Evolutionary conservation across 352 stramenopile species (phyloP).

Genomic region (Pythium insidiosum): DNA sequence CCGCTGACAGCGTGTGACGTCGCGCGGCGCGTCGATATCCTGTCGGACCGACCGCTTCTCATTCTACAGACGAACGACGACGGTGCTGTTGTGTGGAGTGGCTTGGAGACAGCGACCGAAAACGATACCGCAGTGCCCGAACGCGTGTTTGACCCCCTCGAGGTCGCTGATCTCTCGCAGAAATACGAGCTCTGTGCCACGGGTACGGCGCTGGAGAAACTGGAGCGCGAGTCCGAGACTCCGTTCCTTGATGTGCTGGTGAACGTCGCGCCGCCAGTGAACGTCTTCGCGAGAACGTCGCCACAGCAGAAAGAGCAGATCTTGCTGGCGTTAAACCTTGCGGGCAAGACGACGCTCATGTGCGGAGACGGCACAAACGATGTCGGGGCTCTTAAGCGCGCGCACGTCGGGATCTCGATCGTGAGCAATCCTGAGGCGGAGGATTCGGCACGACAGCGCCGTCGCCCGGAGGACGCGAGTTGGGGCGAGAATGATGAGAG

Average conservation of each 20-base stretch:
- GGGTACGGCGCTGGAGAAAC: conserved; percentile 19
- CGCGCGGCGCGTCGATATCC: conserved; percentile 82
- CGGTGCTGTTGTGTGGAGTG: conserved; percentile 17
- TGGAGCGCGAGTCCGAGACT: too few relatives aligned
- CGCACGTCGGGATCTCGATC: conserved; percentile 93
- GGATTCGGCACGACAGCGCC: conserved; percentile 7
- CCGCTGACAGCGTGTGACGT: conserved; percentile 91
- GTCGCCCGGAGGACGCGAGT: conserved; percentile 8
- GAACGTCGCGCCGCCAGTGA: too few relatives aligned
- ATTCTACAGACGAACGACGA: conserved; percentile 11
- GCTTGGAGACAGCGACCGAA: conserved; percentile 14
- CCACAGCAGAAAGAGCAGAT: conserved; percentile 91
- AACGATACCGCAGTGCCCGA: conserved; percentile 3
- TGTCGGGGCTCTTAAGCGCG: conserved; percentile 85
- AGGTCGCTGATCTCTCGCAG: conserved; percentile 6
- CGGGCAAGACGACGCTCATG: conserved; percentile 87
- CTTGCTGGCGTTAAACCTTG: conserved; percentile 83
- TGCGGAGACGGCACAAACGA: conserved; percentile 97
- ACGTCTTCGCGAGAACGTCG: conserved; percentile 89
- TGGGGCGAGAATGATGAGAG: conserved; percentile 27
- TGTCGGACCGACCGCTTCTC: conserved; percentile 15
- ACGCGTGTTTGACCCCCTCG: conserved; percentile 11
- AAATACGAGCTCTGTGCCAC: conserved; percentile 31
- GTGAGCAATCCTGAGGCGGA: conserved; percentile 50
- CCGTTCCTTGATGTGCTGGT: too few relatives aligned